phyloP scores from a whole-genome alignment of 2,329 filamentous ascomycete genomes.

The Scedosporium aurantiacum region DNA sequence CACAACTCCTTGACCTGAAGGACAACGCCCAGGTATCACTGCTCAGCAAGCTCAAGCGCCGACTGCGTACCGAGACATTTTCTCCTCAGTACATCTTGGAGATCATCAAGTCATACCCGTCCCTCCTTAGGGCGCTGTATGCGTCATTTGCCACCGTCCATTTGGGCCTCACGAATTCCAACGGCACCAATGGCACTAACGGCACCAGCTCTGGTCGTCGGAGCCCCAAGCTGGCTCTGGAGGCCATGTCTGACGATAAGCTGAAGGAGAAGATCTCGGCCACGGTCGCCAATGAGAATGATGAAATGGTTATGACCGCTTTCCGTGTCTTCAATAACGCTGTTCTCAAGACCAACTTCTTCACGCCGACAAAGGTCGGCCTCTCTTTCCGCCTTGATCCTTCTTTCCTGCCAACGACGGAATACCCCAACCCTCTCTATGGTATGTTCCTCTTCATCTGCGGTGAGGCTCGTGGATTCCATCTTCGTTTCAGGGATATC shows the following conservation, averaged over 20 bases:
- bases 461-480: conserved; percentile 93
- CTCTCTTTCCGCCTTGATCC: conserved; percentile 92
- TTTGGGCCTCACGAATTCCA: conserved; percentile 43
- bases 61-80: conserved; percentile 91
- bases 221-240: conserved; percentile 43
- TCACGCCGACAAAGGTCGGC: conserved; percentile 93
- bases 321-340: conserved; percentile 93
- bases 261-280: conserved; percentile 65
- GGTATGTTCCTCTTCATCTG: conserved; percentile 99
- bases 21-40: conserved; percentile 81
- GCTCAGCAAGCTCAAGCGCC: conserved; percentile 87
- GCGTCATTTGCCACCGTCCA: conserved; percentile 85
- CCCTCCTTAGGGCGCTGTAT: conserved; percentile 78
- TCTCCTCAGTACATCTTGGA: conserved; percentile 96
- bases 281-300: conserved; percentile 83
- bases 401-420: conserved; percentile 74
- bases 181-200: background rate
- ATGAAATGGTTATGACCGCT: conserved; percentile 94
- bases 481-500: conserved; percentile 94
- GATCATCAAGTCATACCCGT: conserved; percentile 86
- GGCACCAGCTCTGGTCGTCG: background rate
- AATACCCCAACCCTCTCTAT: conserved; percentile 88
- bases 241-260: conserved; percentile 64
- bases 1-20: conserved; percentile 65
- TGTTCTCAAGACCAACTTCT: conserved; percentile 95